Evolutionary conservation across 768 basidiomycete genomes (phyloP).

Genomic region (Tulasnella sp.): DNA sequence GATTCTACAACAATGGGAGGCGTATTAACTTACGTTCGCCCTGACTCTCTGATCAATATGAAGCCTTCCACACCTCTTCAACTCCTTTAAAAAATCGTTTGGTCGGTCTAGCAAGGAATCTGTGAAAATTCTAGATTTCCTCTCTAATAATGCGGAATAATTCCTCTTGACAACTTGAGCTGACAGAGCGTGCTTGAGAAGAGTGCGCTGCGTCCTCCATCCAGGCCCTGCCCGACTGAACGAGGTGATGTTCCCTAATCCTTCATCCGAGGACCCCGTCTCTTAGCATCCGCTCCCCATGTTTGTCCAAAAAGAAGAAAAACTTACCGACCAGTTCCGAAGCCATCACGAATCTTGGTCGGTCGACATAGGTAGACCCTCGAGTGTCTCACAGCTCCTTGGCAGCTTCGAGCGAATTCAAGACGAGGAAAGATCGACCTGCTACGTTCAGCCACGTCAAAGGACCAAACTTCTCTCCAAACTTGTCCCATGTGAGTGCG

Average conservation of each 20-base stretch:
- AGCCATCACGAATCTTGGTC: conserved; percentile 25
- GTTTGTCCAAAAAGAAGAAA: too few species aligned
- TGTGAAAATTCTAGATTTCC: background rate
- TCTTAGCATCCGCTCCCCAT: too few species aligned
- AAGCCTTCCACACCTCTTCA: background rate
- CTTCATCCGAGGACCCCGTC: too few species aligned
- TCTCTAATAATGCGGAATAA: background rate
- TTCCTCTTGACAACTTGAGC: background rate
- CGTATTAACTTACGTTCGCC: too few species aligned
- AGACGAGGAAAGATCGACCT: conserved; percentile 29
- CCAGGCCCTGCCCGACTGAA: background rate
- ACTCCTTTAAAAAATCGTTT: background rate
- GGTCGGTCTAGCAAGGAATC: background rate
- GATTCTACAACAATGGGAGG: too few species aligned
- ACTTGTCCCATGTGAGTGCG: conserved; percentile 10
- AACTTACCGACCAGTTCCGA: background rate
- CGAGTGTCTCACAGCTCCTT: conserved; percentile 35
- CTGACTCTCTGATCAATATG: too few species aligned
- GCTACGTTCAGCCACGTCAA: conserved; percentile 24
- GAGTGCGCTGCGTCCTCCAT: background rate
- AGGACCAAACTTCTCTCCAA: conserved; percentile 25
- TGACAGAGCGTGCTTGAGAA: conserved; percentile 5
- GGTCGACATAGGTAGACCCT: conserved; percentile 35
- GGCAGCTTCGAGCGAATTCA: conserved; percentile 32
- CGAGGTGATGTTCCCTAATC: background rate